These are phyloP conservation scores for Barnettozyma pratensis DNA, from an alignment of 805 yeast genomes.

Conservation along the genomic window DNA sequence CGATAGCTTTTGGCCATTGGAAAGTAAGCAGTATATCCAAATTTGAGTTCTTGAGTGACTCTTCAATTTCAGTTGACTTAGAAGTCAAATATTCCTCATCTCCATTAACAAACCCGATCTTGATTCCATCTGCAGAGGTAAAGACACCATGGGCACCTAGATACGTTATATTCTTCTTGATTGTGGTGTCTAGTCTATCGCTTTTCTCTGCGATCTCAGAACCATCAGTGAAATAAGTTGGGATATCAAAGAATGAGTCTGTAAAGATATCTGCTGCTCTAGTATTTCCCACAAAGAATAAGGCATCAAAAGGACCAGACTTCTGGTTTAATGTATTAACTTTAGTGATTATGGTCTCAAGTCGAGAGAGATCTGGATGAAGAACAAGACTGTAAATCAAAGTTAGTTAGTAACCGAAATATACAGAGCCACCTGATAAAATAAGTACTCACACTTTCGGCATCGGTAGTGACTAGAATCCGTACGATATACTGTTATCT, in stretches of 20 bases:
- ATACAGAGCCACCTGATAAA: too few species aligned
- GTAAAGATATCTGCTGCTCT: neutral
- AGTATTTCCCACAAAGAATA: slow-evolving; percentile 48
- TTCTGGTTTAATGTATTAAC: slow-evolving; percentile 46
- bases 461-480: neutral
- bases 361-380: slow-evolving; percentile 16
- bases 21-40: slow-evolving; percentile 54
- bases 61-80: slow-evolving; percentile 24
- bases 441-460: neutral
- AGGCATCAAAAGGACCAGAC: slow-evolving; percentile 63
- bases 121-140: slow-evolving; percentile 40
- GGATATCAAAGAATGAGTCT: slow-evolving; percentile 7
- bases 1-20: slow-evolving; percentile 55
- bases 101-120: slow-evolving; percentile 41
- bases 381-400: slow-evolving; percentile 12
- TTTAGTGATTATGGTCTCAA: slow-evolving; percentile 34
- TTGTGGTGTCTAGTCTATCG: neutral
- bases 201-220: slow-evolving; percentile 11
- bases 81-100: slow-evolving; percentile 12
- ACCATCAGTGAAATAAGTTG: slow-evolving; percentile 22
- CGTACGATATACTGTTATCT: too few species aligned
- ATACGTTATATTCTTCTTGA: slow-evolving; percentile 6
- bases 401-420: neutral
- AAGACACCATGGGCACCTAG: slow-evolving; percentile 30
- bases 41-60: slow-evolving; percentile 20